Base-by-base conservation (phyloP, 768 basidiomycete species). In the Termitomyces sp. region DNA sequence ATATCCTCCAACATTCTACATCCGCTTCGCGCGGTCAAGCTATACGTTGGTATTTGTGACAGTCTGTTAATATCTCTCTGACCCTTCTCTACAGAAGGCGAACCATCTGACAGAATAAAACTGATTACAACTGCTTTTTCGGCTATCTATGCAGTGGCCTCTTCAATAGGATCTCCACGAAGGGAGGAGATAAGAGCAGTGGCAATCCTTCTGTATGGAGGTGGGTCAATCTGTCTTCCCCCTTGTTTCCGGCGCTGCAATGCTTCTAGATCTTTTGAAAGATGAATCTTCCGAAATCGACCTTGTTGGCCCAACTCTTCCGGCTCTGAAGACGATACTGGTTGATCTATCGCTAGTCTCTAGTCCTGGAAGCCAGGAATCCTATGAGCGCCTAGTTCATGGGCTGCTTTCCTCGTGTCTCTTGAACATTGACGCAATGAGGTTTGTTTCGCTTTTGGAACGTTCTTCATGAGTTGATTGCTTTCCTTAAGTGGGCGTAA, bases 371-470 rank as follows among this genome's bases (percentile, higher is more conserved):
- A 78, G 72, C 16, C 72, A 72, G 41, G 80, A 82, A 22, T 75
- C 79, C 56, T 92, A 85, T 64, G 78, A 77, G 15, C 79, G 79
- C 5, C 68, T 88, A 16, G 72, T 91, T 0, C 89, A 96, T 66
- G 90, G 91, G 20, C 70, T 97, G 20, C 73, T 98, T n/a, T 95
- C 92, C 0, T 81, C 87, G 0, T 94, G 92, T 66, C 72, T 98
- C 34, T 75, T 87, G 49, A 90, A 96, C 66, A 79, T 98, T 24
- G 95, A 98, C 65, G 90, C 87, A 60, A 94, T 97, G 88, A 83
- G 94, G 94, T 94, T 51, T 59, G 85, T 62, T 22, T 15, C 60
- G 41, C 18, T 46, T 13, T 20, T 8, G 10, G 24, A 15, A 24
- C 5, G 20, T 26, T 34, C 12, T 5, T 26, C 22, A 48, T 10